Percentiles rank a stretch among this genome's conserved stretches.
phyloP scores from a whole-genome alignment of 495 filamentous ascomycete species.

The Talaromyces proteolyticus region DNA sequence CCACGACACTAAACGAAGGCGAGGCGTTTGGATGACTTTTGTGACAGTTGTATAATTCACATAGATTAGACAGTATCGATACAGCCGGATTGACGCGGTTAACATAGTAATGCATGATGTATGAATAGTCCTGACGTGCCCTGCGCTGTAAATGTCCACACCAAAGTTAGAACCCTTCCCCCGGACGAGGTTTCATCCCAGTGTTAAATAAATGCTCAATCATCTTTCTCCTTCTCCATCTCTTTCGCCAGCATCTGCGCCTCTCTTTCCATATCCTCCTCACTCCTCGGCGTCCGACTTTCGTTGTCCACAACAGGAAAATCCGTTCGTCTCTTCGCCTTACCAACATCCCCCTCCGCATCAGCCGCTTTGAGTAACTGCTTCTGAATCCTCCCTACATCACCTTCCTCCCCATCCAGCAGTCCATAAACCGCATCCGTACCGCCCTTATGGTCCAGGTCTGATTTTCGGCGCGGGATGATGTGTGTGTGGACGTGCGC shows the following conservation, averaged over 20 bases:
- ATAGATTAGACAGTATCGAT: background rate
- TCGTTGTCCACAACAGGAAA: slow-evolving; percentile 62
- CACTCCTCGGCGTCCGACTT: slow-evolving; percentile 58
- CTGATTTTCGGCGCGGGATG: slow-evolving; percentile 64
- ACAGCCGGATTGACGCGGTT: background rate
- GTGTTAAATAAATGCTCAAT: too few relatives aligned
- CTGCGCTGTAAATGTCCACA: too few relatives aligned
- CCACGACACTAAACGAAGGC: background rate
- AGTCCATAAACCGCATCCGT: slow-evolving; percentile 69
- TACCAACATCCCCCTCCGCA: slow-evolving; percentile 1
- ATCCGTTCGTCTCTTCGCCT: slow-evolving; percentile 22
- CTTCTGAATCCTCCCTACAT: slow-evolving; percentile 61
- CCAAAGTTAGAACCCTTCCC: too few relatives aligned
- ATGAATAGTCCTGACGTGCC: too few relatives aligned
- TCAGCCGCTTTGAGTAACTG: slow-evolving; percentile 23
- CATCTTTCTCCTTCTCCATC: slow-evolving; percentile 34
- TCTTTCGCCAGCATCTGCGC: slow-evolving; percentile 57
- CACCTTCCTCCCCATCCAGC: slow-evolving; percentile 80
- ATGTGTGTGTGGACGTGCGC: slow-evolving; percentile 91
- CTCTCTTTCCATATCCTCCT: slow-evolving; percentile 76
- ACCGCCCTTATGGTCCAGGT: slow-evolving; percentile 46
- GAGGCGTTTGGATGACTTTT: slow-evolving; percentile 5
- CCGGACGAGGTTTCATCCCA: too few relatives aligned
- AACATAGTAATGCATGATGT: background rate
- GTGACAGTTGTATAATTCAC: background rate